Base-by-base conservation (phyloP, 768 basidiomycete species). In the Phlebiopsis flavidoalba region DNA sequence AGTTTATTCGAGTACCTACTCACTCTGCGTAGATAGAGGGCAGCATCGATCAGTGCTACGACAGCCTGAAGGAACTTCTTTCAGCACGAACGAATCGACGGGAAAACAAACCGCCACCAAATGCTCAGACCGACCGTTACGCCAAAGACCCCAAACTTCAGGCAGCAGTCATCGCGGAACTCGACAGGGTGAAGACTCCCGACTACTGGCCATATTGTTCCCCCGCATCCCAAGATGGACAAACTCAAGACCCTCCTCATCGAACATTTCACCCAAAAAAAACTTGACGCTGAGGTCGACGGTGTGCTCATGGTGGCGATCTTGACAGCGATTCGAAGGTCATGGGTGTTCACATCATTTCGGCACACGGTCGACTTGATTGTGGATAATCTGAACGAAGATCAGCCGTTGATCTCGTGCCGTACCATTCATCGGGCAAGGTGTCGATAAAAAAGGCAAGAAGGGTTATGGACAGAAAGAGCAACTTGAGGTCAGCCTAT, bases 261-360 rank as follows among this genome's bases (percentile, higher is more conserved):
- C 17, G 83, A 91, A 48, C 90, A 97, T 72, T 97, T 98, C 69
- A 82, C 80, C 3, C 75, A 83, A 59, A 75, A 74, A 52, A 67
- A 80, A 50, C 73, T 73, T n/a, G 79, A 80, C 7, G 73, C 74
- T 19, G 79, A 71, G 12, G 70, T 66, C 26, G 76, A 73, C 14
- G 74, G 72, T 54, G 66, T 36, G 2, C 46, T 46, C 8, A n/a
- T 37, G 63, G 55, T 37, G 60, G 53, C 17, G 60, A 62, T 8
- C 63, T 62, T 5, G 68, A 68, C 11, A 70, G 73, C 7, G 71
- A 67, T 50, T 93, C 93, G 1, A 82, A 87, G 62, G 91, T 88
- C 19, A 99, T 98, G 89, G n/a, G 91, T 99, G 17, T 99, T 98
- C 70, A 89, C 89, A 56, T 88, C 90, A n/a, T 95, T 84, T 71